Base-by-base conservation (phyloP, 148 eudicot genomes). In the Arctostaphylos glauca region DNA sequence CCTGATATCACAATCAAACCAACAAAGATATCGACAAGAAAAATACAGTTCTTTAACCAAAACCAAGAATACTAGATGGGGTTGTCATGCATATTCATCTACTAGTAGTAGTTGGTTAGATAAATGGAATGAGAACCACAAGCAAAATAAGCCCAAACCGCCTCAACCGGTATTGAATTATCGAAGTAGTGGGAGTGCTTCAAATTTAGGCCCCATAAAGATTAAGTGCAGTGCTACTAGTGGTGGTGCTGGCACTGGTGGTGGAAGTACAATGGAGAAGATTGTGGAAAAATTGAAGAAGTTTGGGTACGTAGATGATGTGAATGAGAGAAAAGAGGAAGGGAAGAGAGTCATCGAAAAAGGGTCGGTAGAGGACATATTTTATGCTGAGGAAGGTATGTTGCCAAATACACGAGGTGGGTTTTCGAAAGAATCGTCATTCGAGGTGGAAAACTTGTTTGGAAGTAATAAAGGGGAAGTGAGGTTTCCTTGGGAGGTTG, bases 401-500 rank as follows among this genome's bases (percentile, higher is more conserved):
- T 83, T 96, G 86, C 98, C 98, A 3, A 91, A 96, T 83, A 47
- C 91, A 12, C 84, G 87, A 85, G 99, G 98, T 70, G 98, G 98
- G 77, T 92, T 96, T 85, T 92, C 97, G 12, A 77, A 80, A 73
- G 89, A 87, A 25, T 88, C 88, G 8, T 87, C 90, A 23, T 84
- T 90, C 49, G 95, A 92, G 78, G 78, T 88, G 74, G 92, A 94
- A 9, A 87, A 67, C 78, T 87, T 55, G 75, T 88, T 85, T 89
- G 86, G 87, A 46, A 85, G 75, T 15, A 66, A 25, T 66, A 86
- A 84, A 48, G 91, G 90, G 76, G 90, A 89, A 72, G 94, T 87
- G 76, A 87, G 87, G 58, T 96, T 96, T 90, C 99, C 99, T 0
- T 96, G 99, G 99, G 98, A 96, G 91, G 91, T 92, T 73, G 91